These are phyloP conservation scores for Geoglossum glabrum DNA, from an alignment of 495 filamentous ascomycete genomes.

Conservation along the genomic window DNA sequence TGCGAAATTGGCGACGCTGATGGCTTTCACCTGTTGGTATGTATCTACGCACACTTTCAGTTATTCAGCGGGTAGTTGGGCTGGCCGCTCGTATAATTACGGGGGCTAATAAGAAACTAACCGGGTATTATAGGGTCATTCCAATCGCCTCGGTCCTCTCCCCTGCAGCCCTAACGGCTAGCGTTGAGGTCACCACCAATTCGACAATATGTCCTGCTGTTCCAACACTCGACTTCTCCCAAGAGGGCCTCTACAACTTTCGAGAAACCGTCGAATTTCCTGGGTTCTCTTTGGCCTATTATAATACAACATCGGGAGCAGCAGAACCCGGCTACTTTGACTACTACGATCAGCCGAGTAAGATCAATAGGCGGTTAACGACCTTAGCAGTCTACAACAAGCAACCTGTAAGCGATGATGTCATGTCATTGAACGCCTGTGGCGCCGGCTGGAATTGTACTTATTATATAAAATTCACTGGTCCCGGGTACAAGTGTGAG, in stretches of 20 bases:
- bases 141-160: constrained; percentile 21
- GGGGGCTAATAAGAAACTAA: constrained; percentile 1
- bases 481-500: constrained; percentile 22
- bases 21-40: constrained; percentile 21
- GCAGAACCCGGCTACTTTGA: constrained; percentile 5
- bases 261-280: constrained; percentile 12
- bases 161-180: constrained; percentile 20
- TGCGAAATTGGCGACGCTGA: constrained; percentile 19
- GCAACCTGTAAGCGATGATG: constrained; percentile 6
- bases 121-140: constrained; percentile 15
- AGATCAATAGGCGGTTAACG: constrained; percentile 11
- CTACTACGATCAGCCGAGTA: constrained; percentile 21
- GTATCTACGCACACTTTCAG: too few species aligned
- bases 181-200: constrained; percentile 4
- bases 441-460: constrained; percentile 19
- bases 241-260: constrained; percentile 5
- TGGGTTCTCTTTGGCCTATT: constrained; percentile 16
- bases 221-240: constrained; percentile 15
- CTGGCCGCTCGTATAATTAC: too few species aligned
- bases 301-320: constrained; percentile 15
- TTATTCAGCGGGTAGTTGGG: too few species aligned
- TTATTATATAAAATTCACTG: constrained; percentile 15
- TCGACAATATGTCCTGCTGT: constrained; percentile 10
- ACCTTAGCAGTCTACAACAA: constrained; percentile 12
- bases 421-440: not conserved